Conservation (phyloP, 371 early-diverging fungal species). For the Mucor circinelloides region DNA sequence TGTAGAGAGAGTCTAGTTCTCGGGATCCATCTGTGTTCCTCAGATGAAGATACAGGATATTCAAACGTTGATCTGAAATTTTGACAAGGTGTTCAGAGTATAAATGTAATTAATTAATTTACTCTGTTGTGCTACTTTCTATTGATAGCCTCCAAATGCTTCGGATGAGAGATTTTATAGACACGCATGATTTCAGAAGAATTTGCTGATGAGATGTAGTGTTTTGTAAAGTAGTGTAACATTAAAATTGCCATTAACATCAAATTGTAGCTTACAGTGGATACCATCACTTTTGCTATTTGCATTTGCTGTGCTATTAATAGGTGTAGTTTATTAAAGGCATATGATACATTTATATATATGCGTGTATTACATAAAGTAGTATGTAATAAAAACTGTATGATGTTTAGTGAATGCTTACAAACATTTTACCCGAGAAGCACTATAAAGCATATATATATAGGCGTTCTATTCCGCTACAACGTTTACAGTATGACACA, state of each 20-base stretch:
- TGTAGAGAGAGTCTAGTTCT: not conserved
- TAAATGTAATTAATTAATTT: not conserved
- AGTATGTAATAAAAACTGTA: not conserved
- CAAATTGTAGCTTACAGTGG: not conserved
- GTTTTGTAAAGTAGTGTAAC: not conserved
- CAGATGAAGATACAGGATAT: not conserved
- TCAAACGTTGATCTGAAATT: not conserved
- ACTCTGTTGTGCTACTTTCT: not conserved
- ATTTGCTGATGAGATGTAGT: not conserved
- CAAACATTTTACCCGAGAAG: not conserved
- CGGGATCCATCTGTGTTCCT: not conserved
- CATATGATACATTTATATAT: not conserved
- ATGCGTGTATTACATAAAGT: not conserved
- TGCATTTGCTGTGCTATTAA: not conserved
- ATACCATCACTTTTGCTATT: not conserved
- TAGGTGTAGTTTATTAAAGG: not conserved
- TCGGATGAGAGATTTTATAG: not conserved
- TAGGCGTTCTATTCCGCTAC: not conserved
- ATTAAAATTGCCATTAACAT: not conserved
- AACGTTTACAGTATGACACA: not conserved
- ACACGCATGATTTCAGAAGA: not conserved
- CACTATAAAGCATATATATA: not conserved
- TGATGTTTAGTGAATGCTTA: not conserved
- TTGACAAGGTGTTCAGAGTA: not conserved
- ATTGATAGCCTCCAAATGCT: not conserved